These are phyloP conservation scores for Sporothrix mexicana DNA, from an alignment of 2,329 filamentous ascomycete species.

Conservation along the genomic window DNA sequence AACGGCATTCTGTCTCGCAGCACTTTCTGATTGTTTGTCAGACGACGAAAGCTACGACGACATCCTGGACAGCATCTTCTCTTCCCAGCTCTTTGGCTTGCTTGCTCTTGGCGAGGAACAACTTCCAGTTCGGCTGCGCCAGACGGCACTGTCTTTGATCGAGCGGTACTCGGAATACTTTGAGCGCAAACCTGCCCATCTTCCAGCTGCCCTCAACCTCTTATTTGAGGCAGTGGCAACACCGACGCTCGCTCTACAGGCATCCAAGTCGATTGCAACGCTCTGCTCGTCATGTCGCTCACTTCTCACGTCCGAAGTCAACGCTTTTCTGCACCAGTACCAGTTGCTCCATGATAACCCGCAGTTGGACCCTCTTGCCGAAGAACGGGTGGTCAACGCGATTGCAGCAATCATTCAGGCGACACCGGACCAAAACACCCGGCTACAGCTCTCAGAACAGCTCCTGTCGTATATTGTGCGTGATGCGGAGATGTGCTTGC, in stretches of 20 bases:
- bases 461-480: conserved; percentile 66
- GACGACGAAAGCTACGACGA: conserved; percentile 64
- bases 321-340: conserved; percentile 74
- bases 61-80: conserved; percentile 66
- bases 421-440: conserved; percentile 62
- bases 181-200: conserved; percentile 67
- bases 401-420: conserved; percentile 79
- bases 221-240: conserved; percentile 73
- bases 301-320: conserved; percentile 69
- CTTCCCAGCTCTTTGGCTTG: conserved; percentile 62
- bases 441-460: conserved; percentile 59
- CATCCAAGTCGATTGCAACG: conserved; percentile 74
- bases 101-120: conserved; percentile 55
- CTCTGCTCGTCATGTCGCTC: conserved; percentile 77
- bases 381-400: conserved; percentile 74
- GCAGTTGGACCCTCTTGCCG: conserved; percentile 70
- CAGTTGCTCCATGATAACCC: conserved; percentile 63
- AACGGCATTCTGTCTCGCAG: conserved; percentile 67
- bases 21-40: conserved; percentile 68
- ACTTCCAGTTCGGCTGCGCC: conserved; percentile 67
- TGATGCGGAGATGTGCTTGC: conserved; percentile 60
- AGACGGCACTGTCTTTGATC: conserved; percentile 72
- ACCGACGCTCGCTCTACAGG: conserved; percentile 53
- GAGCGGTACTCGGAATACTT: conserved; percentile 80
- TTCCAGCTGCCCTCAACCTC: conserved; percentile 74